Conservation (phyloP, 192 early-diverging fungal genomes). For the Coemansia sp. region DNA sequence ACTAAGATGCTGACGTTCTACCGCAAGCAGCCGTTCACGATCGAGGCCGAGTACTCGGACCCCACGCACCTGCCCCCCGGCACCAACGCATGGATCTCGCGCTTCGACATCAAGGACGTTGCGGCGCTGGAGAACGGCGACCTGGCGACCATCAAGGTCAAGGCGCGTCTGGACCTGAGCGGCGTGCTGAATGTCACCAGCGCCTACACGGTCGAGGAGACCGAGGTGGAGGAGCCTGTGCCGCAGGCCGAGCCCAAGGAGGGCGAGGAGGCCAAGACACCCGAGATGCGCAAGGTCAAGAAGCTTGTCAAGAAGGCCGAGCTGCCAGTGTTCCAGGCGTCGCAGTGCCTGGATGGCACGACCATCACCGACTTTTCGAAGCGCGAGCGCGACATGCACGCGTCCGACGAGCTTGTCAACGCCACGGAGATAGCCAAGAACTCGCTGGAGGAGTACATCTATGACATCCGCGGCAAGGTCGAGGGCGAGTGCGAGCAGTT, state of each 20-base stretch:
- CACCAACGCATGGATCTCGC: slow-evolving; percentile 78
- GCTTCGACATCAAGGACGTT: slow-evolving; percentile 85
- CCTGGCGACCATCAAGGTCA: slow-evolving; percentile 85
- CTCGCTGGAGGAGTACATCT: slow-evolving; percentile 97
- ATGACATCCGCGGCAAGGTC: slow-evolving; percentile 89
- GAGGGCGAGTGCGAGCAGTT: slow-evolving; percentile 72
- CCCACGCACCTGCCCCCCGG: slow-evolving; percentile 73
- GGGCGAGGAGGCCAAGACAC: slow-evolving; percentile 59
- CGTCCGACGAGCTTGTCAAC: slow-evolving; percentile 82
- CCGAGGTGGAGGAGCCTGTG: slow-evolving; percentile 76
- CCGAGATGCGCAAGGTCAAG: slow-evolving; percentile 80
- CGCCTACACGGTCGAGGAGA: slow-evolving; percentile 88
- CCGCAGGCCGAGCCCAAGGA: slow-evolving; percentile 60
- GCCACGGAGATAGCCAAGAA: slow-evolving; percentile 95
- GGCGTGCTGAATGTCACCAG: slow-evolving; percentile 77
- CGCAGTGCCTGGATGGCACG: slow-evolving; percentile 59
- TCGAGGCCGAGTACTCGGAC: slow-evolving; percentile 78
- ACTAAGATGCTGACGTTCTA: slow-evolving; percentile 92
- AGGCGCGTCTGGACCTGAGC: slow-evolving; percentile 85
- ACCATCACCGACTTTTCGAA: slow-evolving; percentile 68
- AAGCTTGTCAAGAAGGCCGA: slow-evolving; percentile 88
- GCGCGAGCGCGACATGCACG: slow-evolving; percentile 81
- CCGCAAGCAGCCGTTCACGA: slow-evolving; percentile 79
- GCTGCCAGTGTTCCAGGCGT: slow-evolving; percentile 68
- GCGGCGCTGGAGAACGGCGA: slow-evolving; percentile 60